Conservation (phyloP, 495 filamentous ascomycete species). For the Xylaria longipes region DNA sequence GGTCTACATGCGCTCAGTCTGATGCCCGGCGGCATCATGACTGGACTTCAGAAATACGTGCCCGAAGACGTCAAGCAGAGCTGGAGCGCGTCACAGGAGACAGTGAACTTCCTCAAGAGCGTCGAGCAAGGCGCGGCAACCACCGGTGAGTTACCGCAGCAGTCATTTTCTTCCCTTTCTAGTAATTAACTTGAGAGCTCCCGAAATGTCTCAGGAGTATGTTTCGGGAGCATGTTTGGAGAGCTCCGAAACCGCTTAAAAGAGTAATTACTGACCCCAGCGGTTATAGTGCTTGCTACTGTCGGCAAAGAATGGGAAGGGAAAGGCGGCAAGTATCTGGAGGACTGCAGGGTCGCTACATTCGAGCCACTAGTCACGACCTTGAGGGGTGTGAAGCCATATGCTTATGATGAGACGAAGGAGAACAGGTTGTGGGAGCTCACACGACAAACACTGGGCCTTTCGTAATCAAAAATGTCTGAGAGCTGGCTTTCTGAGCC, state of each 20-base stretch:
- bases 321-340: conserved; percentile 50
- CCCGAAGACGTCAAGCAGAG: conserved; percentile 36
- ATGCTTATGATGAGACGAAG: conserved; percentile 28
- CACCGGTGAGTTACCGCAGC: too few relatives aligned
- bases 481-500: neutral
- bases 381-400: neutral
- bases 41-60: conserved; percentile 28
- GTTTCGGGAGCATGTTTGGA: too few relatives aligned
- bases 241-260: too few relatives aligned
- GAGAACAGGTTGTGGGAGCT: conserved; percentile 28
- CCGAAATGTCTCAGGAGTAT: too few relatives aligned
- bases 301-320: conserved; percentile 43
- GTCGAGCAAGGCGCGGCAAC: conserved; percentile 56
- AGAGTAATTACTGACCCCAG: too few relatives aligned
- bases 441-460: conserved; percentile 21
- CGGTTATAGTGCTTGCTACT: conserved; percentile 52
- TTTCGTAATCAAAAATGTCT: neutral
- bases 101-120: conserved; percentile 41
- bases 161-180: too few relatives aligned
- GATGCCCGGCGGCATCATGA: conserved; percentile 49
- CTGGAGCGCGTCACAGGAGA: conserved; percentile 21
- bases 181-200: too few relatives aligned
- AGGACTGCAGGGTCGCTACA: conserved; percentile 37
- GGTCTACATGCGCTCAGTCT: conserved; percentile 49
- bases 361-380: conserved; percentile 1